Evolutionary conservation across 768 basidiomycete genomes (phyloP).

Genomic region (Boletus edulis): DNA sequence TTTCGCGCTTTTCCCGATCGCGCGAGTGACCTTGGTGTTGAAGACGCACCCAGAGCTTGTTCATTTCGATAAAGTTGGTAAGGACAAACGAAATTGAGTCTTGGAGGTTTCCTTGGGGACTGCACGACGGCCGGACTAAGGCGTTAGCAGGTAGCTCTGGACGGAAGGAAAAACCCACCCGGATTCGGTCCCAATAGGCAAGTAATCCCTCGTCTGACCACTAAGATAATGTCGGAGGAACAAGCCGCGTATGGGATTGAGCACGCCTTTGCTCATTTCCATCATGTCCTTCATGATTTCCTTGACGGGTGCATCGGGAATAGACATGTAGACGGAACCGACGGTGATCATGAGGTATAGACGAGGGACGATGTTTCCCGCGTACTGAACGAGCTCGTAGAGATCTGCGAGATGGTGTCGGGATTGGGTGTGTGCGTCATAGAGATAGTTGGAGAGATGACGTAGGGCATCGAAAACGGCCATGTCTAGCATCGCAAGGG

Average conservation of each 20-base stretch:
- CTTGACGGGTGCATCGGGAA: constrained; percentile 94
- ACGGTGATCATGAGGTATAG: constrained; percentile 99
- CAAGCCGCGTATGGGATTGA: constrained; percentile 95
- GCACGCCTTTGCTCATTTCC: constrained; percentile 97
- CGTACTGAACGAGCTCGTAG: constrained; percentile 99
- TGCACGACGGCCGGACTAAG: constrained; percentile 25
- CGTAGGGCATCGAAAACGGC: constrained; percentile 96
- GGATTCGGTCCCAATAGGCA: constrained; percentile 81
- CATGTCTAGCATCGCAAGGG: constrained; percentile 64
- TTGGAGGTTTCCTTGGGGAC: constrained; percentile 85
- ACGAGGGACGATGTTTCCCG: constrained; percentile 92
- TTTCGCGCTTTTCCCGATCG: constrained; percentile 95
- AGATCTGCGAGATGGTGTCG: constrained; percentile 97
- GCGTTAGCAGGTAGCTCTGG: background rate
- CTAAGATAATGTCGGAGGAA: constrained; percentile 96
- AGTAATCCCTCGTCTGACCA: constrained; percentile 92
- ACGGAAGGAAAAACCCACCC: constrained; percentile 53
- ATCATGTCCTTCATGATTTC: constrained; percentile 99
- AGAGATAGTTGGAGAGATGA: constrained; percentile 93
- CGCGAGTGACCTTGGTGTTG: constrained; percentile 98
- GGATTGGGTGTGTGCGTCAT: constrained; percentile 89
- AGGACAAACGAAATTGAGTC: constrained; percentile 96
- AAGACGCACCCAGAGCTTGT: constrained; percentile 98
- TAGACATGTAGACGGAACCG: constrained; percentile 98
- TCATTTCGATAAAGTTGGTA: constrained; percentile 99